Base-by-base conservation (phyloP, 2,329 filamentous ascomycete species). In the Pseudogymnoascus sp. region DNA sequence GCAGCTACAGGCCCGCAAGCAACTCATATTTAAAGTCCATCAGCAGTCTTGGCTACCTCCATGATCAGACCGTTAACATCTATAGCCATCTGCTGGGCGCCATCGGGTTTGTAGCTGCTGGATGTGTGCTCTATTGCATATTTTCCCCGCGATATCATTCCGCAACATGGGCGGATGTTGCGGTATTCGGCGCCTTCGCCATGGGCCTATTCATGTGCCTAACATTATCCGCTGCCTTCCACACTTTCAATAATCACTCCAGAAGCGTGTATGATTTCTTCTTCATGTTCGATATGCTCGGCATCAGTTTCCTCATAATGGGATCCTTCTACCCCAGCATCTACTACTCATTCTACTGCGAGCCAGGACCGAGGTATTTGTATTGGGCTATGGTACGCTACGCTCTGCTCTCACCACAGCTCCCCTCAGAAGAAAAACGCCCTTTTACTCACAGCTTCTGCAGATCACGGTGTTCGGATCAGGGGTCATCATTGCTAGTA, bases 361-460 rank as follows among this genome's bases (percentile, higher is more conserved):
- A 56, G 28, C 50, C 50, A n/a, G 47, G 47, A 12, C 47, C 47
- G n/a, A 56, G 47, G 47, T 56, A 56, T 56, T 56, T 56, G 47
- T 56, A 56, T 56, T 56, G 47, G 47, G 47, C 47, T 2, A 56
- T 56, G 47, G 47, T 56, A 56, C 11, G 25, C 25, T 56, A 56
- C 11, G 25, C 25, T 56, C 47, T 56, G n/a, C 6, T 8, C 28
- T 31, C 28, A 31, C 28, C 10, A 10, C 6, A 16, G 44, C 44
- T 28, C 23, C 28, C 8, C 28, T 2, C 28, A 28, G 6, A 50
- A 7, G 8, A 28, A 31, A n/a, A 10, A 11, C 47, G 8, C 47
- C n/a, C 28, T n/a, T 33, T 11, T 56, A 56, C 47, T 56, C 47
- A 56, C 47, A 18, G 47, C n/a, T 53, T 31, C 47, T 56, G 25